These are phyloP conservation scores for Aspergillus sp. DNA, from an alignment of 2,329 filamentous ascomycete genomes.

Conservation along the genomic window DNA sequence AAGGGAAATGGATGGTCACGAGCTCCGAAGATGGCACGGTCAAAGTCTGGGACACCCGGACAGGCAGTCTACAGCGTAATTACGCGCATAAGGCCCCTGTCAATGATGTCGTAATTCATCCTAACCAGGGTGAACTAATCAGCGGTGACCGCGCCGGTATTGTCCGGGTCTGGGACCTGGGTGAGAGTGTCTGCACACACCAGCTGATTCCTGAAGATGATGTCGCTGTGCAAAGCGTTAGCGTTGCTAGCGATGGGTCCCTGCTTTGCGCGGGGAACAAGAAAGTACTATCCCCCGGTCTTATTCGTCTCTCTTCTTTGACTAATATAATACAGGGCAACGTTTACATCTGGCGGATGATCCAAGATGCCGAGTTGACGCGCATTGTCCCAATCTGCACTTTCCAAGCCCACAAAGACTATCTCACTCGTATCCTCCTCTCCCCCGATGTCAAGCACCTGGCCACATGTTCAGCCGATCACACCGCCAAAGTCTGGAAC, in stretches of 20 bases:
- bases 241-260: constrained; percentile 90
- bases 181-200: constrained; percentile 95
- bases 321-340: constrained; percentile 65
- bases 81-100: constrained; percentile 87
- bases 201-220: constrained; percentile 96
- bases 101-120: constrained; percentile 99
- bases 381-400: constrained; percentile 82
- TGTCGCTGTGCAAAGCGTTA: constrained; percentile 88
- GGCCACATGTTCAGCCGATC: constrained; percentile 89
- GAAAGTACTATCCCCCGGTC: constrained; percentile 54
- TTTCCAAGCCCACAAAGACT: constrained; percentile 87
- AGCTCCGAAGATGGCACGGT: constrained; percentile 95
- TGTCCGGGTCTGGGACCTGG: constrained; percentile 92
- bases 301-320: background rate
- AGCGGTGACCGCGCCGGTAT: constrained; percentile 92
- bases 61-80: constrained; percentile 82
- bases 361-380: constrained; percentile 78
- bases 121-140: constrained; percentile 97
- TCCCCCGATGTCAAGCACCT: constrained; percentile 93
- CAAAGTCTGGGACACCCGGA: constrained; percentile 94
- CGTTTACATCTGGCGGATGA: constrained; percentile 94
- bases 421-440: constrained; percentile 86
- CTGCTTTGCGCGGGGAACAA: constrained; percentile 93
- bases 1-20: constrained; percentile 99
- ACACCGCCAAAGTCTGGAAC: constrained; percentile 95